Evolutionary conservation across 2,329 filamentous ascomycete genomes (phyloP).

Genomic region (Escovopsis weberi): DNA sequence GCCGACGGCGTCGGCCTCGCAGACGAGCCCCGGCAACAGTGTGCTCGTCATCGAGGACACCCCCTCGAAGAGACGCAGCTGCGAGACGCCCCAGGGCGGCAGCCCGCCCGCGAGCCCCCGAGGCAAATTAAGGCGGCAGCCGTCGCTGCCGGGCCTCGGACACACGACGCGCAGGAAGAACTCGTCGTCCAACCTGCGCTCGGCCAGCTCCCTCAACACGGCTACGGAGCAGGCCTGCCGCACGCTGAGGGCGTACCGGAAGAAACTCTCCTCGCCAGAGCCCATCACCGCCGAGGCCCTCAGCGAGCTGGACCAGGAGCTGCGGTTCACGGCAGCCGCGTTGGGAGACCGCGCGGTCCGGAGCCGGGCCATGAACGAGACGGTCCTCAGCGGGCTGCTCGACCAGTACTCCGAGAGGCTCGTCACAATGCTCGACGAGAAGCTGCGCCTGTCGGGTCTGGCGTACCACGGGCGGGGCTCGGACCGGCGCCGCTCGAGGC

Average conservation of each 20-base stretch:
- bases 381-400: conserved; percentile 46
- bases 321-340: conserved; percentile 47
- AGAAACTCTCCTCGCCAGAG: conserved; percentile 44
- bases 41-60: conserved; percentile 27
- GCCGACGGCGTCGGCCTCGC: conserved; percentile 18
- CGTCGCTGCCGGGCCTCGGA: conserved; percentile 39
- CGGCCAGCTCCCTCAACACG: conserved; percentile 42
- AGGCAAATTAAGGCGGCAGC: conserved; percentile 30
- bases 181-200: conserved; percentile 30
- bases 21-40: conserved; percentile 25
- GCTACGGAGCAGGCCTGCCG: conserved; percentile 51
- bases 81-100: conserved; percentile 27
- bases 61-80: conserved; percentile 33
- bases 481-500: conserved; percentile 16
- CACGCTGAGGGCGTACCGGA: conserved; percentile 46
- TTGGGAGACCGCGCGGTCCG: conserved; percentile 42
- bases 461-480: conserved; percentile 17
- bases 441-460: conserved; percentile 37
- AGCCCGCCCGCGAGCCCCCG: conserved; percentile 35
- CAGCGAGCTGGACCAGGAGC: conserved; percentile 49
- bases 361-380: conserved; percentile 41
- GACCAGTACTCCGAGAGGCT: conserved; percentile 64
- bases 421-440: conserved; percentile 58
- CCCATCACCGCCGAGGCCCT: conserved; percentile 41
- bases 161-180: conserved; percentile 33